phyloP scores from a whole-genome alignment of 257 asterid species.

The Ligustrum vulgare region DNA sequence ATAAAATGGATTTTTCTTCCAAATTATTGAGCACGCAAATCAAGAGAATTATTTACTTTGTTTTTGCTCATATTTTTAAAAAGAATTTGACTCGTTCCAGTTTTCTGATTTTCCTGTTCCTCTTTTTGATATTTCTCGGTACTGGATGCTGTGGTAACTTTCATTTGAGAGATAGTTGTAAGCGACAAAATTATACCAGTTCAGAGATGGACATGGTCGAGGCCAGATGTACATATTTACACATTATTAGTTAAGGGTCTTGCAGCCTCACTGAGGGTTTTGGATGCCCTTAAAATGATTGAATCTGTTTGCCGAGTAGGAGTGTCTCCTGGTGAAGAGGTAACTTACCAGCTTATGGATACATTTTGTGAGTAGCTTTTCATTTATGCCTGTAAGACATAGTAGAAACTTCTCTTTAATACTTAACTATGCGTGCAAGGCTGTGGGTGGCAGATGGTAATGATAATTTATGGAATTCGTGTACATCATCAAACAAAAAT shows the following conservation, averaged over 20 bases:
- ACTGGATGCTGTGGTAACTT: constrained; percentile 15
- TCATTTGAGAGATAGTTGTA: constrained; percentile 36
- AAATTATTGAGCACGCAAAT: constrained; percentile 1
- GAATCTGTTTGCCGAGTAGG: constrained; percentile 83
- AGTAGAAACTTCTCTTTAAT: constrained; percentile 10
- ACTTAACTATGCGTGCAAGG: background rate
- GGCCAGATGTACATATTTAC: constrained; percentile 77
- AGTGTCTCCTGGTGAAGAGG: constrained; percentile 87
- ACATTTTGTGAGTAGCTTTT: background rate
- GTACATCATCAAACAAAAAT: background rate
- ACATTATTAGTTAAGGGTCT: constrained; percentile 65
- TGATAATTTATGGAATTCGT: background rate
- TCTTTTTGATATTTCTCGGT: constrained; percentile 5
- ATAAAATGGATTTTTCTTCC: background rate
- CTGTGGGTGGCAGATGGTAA: background rate
- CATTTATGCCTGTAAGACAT: background rate
- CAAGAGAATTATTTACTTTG: background rate
- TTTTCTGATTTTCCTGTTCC: constrained; percentile 2
- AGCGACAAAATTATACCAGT: constrained; percentile 40
- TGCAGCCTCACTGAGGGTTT: constrained; percentile 70
- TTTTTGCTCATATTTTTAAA: background rate
- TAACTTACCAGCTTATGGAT: constrained; percentile 24
- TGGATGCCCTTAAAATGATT: constrained; percentile 77
- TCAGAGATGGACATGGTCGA: constrained; percentile 88
- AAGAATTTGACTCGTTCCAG: constrained; percentile 3